Base-by-base conservation (phyloP, 2,329 filamentous ascomycete species). In the Neoarthrinium moseri region DNA sequence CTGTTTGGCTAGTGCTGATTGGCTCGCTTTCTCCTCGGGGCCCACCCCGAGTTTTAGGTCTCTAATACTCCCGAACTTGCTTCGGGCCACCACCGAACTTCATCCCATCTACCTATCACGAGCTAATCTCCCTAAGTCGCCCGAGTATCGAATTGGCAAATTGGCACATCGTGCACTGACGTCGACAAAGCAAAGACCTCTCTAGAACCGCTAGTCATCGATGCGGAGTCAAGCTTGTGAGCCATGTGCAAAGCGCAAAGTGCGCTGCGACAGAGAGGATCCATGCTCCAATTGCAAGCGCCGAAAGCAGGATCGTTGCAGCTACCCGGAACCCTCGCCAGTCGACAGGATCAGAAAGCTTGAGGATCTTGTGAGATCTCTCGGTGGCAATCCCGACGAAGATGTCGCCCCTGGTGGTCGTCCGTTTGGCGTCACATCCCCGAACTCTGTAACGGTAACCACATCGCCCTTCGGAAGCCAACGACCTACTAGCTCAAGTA, bases 221-320 rank as follows among this genome's bases (percentile, higher is more conserved):
- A 39, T 45, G 43, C 43, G 34, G 17, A 39, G 20, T 17, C 34
- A 45, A 45, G 26, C 22, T 11, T 46, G 44, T 27, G 24, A 30
- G 12, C 44, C 44, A 4, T 46, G 44, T 21, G 44, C 44, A 11
- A 46, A 29, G 22, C 44, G 44, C 44, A 46, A 46, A 21, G 44
- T 46, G 20, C 44, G 44, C 4, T 46, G 44, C 44, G 37, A 46
- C 21, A 24, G 29, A 27, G 27, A 35, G 36, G 29, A 46, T 27
- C 44, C 44, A 4, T 46, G 44, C 21, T 46, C 36, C 2, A 32
- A 46, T 18, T 46, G 44, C 30, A 46, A 41, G 27, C 36, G 44
- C 10, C 30, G 44, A 10, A 38, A 32, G 13, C 27, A 41, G 21
- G 44, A 46, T 21, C 32, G 22, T 11, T 46, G 44, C 36, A 18